Base-by-base conservation (phyloP, 2,329 filamentous ascomycete genomes). In the Gliomastix tumulicola region DNA sequence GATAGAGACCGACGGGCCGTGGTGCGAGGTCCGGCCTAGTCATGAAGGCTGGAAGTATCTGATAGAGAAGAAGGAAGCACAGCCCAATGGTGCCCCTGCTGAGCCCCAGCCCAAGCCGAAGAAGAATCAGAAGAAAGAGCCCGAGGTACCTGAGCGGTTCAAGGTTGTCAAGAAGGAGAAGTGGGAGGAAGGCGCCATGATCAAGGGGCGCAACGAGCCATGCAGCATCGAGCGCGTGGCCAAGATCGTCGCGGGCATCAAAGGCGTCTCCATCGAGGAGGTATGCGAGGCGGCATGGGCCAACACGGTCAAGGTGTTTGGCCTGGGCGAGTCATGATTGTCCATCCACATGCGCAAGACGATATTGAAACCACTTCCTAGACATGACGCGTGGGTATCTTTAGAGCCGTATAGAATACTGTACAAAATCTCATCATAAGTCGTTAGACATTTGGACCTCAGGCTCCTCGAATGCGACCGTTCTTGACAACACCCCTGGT, bases 1-100 rank as follows among this genome's bases (percentile, higher is more conserved):
- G 74, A 79, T 98, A 33, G 92, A 98, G 69, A 98, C 92, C 0
- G 92, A 98, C 56, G 92, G 92, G 3, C 92, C 92, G 4, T 98
- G 92, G 85, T 98, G 92, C 54, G 92, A 98, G 59, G 90, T 98
- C 41, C 72, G 92, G 18, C 82, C 88, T 1, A 87, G 78, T 21
- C 90, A 98, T 62, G 88, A 89, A 21, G 88, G 87, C 3, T 85
- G 82, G 49, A 83, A 82, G 58, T 84, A 82, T 45, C 60, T 79
- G 10, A 56, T 76, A 5, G 64, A 69, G 42, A 59, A 60, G 38
- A 63, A 60, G 3, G 49, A 54, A 8, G 45, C 44, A 7, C 41
- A 41, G 18, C 40, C 47, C 32, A 56, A 57, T 27, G 53, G 49
- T 4, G 37, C 36, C 3, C 30, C 42, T 3, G 32, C 47, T 7